These are phyloP conservation scores for Agrostemma githago DNA, from an alignment of 148 eudicot species.

Conservation along the genomic window DNA sequence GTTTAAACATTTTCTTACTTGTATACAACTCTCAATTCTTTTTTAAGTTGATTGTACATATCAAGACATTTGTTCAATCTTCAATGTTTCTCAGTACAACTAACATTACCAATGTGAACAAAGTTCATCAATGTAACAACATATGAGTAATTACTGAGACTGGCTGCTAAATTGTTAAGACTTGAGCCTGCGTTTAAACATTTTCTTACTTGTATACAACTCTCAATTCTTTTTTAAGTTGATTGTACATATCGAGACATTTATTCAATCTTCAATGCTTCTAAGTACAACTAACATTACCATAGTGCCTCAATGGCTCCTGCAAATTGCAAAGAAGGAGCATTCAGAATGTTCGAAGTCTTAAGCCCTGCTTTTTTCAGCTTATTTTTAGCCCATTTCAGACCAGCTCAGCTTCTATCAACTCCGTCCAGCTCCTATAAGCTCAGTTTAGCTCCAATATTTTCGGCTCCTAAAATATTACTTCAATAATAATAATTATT, in stretches of 20 bases:
- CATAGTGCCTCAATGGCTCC: not conserved
- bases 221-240: not conserved
- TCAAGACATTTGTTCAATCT: not conserved
- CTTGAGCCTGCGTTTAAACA: not conserved
- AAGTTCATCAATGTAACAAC: no score
- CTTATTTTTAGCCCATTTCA: no score
- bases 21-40: not conserved
- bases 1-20: not conserved
- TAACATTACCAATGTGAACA: not conserved
- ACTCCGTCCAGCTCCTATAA: no score
- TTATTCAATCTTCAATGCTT: not conserved
- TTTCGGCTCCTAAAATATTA: no score
- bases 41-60: not conserved
- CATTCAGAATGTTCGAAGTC: not conserved
- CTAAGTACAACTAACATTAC: not conserved
- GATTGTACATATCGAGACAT: not conserved
- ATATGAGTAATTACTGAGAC: not conserved
- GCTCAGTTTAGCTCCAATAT: no score
- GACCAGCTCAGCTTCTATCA: no score
- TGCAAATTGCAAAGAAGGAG: not conserved
- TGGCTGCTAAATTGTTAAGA: not conserved
- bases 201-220: not conserved
- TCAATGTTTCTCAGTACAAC: not conserved
- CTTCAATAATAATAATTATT: no score
- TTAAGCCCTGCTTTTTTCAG: no score